Conservation (phyloP, 305 asterid species). For the Solanum hybrid region DNA sequence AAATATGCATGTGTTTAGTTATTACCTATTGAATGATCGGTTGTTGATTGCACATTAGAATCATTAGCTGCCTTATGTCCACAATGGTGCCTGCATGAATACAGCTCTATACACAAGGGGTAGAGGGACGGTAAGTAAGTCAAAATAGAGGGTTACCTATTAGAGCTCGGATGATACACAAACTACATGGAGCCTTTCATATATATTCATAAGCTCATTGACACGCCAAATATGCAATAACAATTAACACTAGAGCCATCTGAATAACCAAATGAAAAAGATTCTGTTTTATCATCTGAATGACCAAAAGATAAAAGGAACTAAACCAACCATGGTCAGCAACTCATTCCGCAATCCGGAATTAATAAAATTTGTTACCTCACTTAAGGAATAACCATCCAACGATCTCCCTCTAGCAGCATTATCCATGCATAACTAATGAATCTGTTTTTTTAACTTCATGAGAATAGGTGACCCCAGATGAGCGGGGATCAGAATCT, state of each 20-base stretch:
- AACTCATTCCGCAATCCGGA: slow-evolving; percentile 19
- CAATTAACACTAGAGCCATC: slow-evolving; percentile 27
- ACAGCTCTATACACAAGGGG: slow-evolving; percentile 10
- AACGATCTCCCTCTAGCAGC: slow-evolving; percentile 40
- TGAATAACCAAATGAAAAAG: slow-evolving; percentile 30
- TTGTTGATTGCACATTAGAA: neutral
- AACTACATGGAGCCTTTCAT: slow-evolving; percentile 34
- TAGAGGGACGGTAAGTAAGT: slow-evolving; percentile 4
- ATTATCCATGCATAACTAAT: slow-evolving; percentile 29
- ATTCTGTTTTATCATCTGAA: slow-evolving; percentile 32
- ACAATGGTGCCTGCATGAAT: slow-evolving; percentile 8
- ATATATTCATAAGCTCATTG: slow-evolving; percentile 22
- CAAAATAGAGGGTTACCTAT: slow-evolving; percentile 40
- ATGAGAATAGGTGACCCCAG: slow-evolving; percentile 21
- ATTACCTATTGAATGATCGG: slow-evolving; percentile 1
- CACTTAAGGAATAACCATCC: slow-evolving; percentile 14
- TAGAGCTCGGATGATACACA: slow-evolving; percentile 35
- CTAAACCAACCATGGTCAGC: slow-evolving; percentile 16
- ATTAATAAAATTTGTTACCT: slow-evolving; percentile 42
- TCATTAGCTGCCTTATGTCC: slow-evolving; percentile 11
- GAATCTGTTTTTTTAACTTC: slow-evolving; percentile 25
- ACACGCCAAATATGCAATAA: slow-evolving; percentile 38
- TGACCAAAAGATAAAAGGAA: slow-evolving; percentile 22
- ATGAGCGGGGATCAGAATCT: slow-evolving; percentile 21
- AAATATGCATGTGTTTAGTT: neutral